phyloP scores from a whole-genome alignment of 306 rosid genomes.

The Parietaria judaica region DNA sequence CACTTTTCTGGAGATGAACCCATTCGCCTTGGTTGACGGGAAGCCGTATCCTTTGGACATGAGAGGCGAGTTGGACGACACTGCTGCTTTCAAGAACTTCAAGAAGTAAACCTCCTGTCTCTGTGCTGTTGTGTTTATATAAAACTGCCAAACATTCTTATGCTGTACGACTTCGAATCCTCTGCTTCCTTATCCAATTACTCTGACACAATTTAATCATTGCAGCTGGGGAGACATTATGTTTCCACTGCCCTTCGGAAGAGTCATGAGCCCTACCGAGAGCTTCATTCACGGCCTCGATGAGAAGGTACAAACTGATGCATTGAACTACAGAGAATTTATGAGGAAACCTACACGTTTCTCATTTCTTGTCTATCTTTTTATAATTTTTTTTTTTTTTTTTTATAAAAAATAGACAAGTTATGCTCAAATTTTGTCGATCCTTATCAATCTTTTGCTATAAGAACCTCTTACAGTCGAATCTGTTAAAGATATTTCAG shows the following conservation, averaged over 20 bases:
- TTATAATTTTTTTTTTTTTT: too few relatives aligned
- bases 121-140: constrained; percentile 12
- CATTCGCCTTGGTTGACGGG: constrained; percentile 76
- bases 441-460: neutral
- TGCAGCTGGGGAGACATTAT: constrained; percentile 84
- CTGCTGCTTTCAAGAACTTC: constrained; percentile 96
- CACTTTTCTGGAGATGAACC: constrained; percentile 98
- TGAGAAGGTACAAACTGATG: constrained; percentile 58
- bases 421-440: too few relatives aligned
- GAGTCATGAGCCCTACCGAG: constrained; percentile 83
- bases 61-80: constrained; percentile 98
- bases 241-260: constrained; percentile 93
- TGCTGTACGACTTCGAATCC: constrained; percentile 7
- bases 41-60: constrained; percentile 98
- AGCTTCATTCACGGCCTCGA: constrained; percentile 80
- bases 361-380: too few relatives aligned
- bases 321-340: constrained; percentile 9
- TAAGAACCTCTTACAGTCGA: neutral
- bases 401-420: too few relatives aligned
- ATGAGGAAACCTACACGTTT: constrained; percentile 2
- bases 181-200: constrained; percentile 6
- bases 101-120: constrained; percentile 50
- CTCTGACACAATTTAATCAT: constrained; percentile 17
- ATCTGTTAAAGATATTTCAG: too few relatives aligned
- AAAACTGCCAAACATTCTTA: constrained; percentile 5